Evolutionary conservation across 495 filamentous ascomycete species (phyloP).

Genomic region (Talaromyces wortmannii): DNA sequence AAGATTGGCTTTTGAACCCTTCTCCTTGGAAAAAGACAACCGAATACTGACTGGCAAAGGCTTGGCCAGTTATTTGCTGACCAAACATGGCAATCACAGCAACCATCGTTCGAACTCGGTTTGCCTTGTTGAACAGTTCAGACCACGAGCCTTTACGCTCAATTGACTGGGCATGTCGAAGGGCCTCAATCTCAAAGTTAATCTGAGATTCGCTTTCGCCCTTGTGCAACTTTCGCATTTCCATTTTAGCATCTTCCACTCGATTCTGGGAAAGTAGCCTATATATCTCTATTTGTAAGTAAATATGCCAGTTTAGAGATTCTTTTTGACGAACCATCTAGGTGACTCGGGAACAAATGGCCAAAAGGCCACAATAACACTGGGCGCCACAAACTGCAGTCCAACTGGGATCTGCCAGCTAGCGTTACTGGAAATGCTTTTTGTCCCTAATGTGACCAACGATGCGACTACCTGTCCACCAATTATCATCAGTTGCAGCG

Average conservation of each 20-base stretch:
- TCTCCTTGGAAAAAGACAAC: slow-evolving; percentile 12
- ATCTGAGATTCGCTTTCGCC: neutral
- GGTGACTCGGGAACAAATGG: slow-evolving; percentile 9
- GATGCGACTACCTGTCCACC: slow-evolving; percentile 3
- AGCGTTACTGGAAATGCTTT: neutral
- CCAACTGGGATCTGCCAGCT: slow-evolving; percentile 7
- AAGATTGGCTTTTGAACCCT: slow-evolving; percentile 31
- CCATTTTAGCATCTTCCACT: neutral
- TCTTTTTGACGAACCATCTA: slow-evolving; percentile 1
- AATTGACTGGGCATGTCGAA: neutral
- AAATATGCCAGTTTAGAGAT: slow-evolving; percentile 1
- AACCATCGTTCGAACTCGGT: neutral
- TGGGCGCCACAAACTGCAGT: slow-evolving; percentile 6
- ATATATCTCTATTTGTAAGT: neutral
- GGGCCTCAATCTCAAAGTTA: neutral
- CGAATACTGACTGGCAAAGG: slow-evolving; percentile 14
- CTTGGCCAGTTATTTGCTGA: slow-evolving; percentile 14
- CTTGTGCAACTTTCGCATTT: neutral
- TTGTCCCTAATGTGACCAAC: slow-evolving; percentile 3
- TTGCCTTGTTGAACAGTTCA: neutral
- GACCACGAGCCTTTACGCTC: neutral
- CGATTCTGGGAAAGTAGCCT: neutral
- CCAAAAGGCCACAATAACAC: neutral
- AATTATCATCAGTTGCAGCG: slow-evolving; percentile 5
- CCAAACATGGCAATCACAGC: neutral